A percentile compares a stretch with the other conserved stretches of the same genome.
Conservation (phyloP, 352 stramenopile genomes). For the Phytophthora boehmeriae region DNA sequence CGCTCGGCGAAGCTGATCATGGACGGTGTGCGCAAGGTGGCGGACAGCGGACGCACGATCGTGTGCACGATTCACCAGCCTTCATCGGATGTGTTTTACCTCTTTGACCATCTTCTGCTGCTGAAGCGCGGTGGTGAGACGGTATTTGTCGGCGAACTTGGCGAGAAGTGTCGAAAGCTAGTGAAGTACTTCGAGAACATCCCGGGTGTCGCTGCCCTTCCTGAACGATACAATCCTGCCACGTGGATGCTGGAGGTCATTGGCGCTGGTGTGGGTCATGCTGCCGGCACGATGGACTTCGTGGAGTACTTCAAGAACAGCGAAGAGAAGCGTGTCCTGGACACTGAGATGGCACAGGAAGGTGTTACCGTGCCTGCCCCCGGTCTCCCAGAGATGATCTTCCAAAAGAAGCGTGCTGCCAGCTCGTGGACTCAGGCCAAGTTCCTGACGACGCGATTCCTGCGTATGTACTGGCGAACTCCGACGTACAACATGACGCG, state of each 20-base stretch:
- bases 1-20: slow-evolving; percentile 80
- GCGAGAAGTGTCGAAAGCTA: slow-evolving; percentile 16
- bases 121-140: slow-evolving; percentile 45
- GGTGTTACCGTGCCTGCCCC: slow-evolving; percentile 13
- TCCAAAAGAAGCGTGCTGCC: slow-evolving; percentile 21
- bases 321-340: slow-evolving; percentile 8
- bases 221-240: slow-evolving; percentile 41
- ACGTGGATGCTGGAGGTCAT: slow-evolving; percentile 65
- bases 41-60: slow-evolving; percentile 64
- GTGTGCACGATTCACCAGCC: slow-evolving; percentile 93
- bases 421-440: slow-evolving; percentile 17
- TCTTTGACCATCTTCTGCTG: slow-evolving; percentile 79
- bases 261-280: neutral
- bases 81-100: slow-evolving; percentile 81
- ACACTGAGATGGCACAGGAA: slow-evolving; percentile 15
- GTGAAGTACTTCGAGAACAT: slow-evolving; percentile 47
- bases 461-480: slow-evolving; percentile 86
- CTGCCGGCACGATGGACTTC: neutral
- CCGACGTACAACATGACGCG: slow-evolving; percentile 88
- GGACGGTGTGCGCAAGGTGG: slow-evolving; percentile 80
- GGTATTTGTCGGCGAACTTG: slow-evolving; percentile 34
- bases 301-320: slow-evolving; percentile 7
- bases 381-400: slow-evolving; percentile 18
- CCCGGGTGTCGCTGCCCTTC: slow-evolving; percentile 20
- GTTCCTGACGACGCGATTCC: slow-evolving; percentile 38